Percentiles rank a stretch among this genome's conserved stretches.
These are phyloP conservation scores for Tulasnella sp. DNA, from an alignment of 768 basidiomycete species.

Conservation along the genomic window DNA sequence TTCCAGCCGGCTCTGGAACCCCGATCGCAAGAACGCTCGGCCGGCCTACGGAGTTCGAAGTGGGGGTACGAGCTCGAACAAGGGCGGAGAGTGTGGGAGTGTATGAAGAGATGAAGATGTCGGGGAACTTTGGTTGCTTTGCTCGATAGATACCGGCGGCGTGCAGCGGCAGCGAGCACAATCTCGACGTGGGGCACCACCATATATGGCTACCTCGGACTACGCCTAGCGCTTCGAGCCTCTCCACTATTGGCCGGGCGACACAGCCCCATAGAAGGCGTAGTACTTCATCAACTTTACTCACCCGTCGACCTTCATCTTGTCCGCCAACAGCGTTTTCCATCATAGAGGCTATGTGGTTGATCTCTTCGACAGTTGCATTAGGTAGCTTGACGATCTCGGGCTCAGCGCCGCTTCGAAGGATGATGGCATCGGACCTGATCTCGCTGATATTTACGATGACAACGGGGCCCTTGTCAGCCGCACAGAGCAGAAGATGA, in stretches of 20 bases:
- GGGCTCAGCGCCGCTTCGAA: background rate
- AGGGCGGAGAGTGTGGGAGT: too few relatives aligned
- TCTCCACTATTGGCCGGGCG: constrained; percentile 8
- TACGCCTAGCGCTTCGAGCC: background rate
- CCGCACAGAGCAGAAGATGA: background rate
- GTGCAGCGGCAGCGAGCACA: constrained; percentile 13
- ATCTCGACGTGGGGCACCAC: background rate
- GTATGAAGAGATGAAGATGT: too few relatives aligned
- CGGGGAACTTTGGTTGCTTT: too few relatives aligned
- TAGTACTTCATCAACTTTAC: background rate
- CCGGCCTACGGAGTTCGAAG: too few relatives aligned
- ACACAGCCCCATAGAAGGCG: background rate
- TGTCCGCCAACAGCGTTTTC: background rate
- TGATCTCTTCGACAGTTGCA: background rate
- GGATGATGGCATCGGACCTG: constrained; percentile 13
- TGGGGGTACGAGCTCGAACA: too few relatives aligned
- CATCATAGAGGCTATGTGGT: background rate
- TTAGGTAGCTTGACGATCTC: background rate
- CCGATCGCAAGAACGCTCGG: too few relatives aligned
- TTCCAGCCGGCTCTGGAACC: too few relatives aligned
- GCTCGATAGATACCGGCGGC: background rate
- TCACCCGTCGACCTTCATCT: background rate
- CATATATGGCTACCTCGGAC: constrained; percentile 4
- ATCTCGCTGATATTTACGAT: constrained; percentile 8
- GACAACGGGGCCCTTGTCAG: constrained; percentile 12